phyloP scores from a whole-genome alignment of 306 rosid genomes.

The Ormosia semicastrata region DNA sequence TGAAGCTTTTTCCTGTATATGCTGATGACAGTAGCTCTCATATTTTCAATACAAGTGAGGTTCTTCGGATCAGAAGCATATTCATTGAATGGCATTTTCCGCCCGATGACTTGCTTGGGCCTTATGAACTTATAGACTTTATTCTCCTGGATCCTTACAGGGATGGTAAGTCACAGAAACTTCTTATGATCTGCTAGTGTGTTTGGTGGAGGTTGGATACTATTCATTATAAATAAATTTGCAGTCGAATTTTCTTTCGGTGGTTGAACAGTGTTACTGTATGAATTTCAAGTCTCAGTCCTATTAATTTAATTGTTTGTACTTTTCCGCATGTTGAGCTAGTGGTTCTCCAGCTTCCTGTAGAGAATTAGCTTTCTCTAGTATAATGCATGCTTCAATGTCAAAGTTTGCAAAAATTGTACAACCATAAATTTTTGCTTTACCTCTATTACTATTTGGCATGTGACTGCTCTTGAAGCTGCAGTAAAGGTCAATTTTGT shows the following conservation, averaged over 20 bases:
- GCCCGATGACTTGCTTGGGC: constrained; percentile 62
- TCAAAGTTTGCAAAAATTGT: neutral
- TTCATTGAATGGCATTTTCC: constrained; percentile 63
- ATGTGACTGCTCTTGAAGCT: neutral
- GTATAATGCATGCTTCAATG: neutral
- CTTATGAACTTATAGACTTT: constrained; percentile 68
- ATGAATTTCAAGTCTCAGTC: neutral
- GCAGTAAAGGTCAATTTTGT: neutral
- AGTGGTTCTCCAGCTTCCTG: neutral
- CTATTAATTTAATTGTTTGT: neutral
- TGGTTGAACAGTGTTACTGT: neutral
- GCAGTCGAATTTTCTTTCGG: neutral
- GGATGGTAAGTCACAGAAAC: constrained; percentile 53
- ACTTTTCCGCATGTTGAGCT: neutral
- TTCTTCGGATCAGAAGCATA: constrained; percentile 45
- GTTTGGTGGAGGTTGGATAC: neutral
- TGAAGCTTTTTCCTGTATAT: constrained; percentile 70
- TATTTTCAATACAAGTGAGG: constrained; percentile 49
- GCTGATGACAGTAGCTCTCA: constrained; percentile 16
- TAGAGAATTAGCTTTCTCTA: neutral
- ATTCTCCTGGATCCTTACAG: constrained; percentile 46
- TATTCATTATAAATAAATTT: neutral
- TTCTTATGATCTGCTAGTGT: neutral
- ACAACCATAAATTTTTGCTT: neutral
- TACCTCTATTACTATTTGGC: neutral